Base-by-base conservation (phyloP, 495 filamentous ascomycete genomes). In the Aspergillus nidulans region DNA sequence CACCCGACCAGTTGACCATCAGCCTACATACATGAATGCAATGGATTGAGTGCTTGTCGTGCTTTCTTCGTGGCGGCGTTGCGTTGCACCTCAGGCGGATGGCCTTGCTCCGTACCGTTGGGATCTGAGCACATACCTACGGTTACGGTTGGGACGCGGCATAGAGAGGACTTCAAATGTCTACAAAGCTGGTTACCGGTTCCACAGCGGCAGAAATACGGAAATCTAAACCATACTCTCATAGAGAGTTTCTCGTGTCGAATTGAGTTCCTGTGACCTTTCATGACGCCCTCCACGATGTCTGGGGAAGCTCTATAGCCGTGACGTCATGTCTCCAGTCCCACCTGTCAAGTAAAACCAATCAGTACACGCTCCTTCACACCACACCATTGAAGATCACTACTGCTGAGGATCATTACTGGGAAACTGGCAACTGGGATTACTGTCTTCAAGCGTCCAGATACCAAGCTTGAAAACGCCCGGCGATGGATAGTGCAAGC, bases 261-360 rank as follows among this genome's bases (percentile, higher is more conserved):
- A 16, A 23, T 15, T 43, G 40, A 23, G 40, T 28, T 46, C 7
- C 12, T 30, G 23, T 4, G 6, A 16, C 2, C 36, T 1, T 16
- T 39, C 36, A 39, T 39, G 36, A 39, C 36, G 36, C 36, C 23
- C 10, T 26, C 21, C 30, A 34, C 30, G 21, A 45, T 26, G 32
- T 49, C 47, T 49, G 47, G 47, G 47, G 47, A 49, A 49, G 47
- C 47, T 49, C 47, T 32, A 39, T 19, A 15, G 12, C 9, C 1
- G 20, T 49, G 47, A 49, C 47, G 47, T 49, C 47, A 49, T 25
- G 21, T 36, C 30, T 36, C 30, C 18, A 38, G 30, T 38, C 47
- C 47, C 47, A 45, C 42, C 9, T 26, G 21, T 45, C 21, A 43
- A 6, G 9, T 8, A 10, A 24, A 8, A 3, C 41, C 41, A 43